These are phyloP conservation scores for Stenocarpella maydis DNA, from an alignment of 2,329 filamentous ascomycete species.

Conservation along the genomic window DNA sequence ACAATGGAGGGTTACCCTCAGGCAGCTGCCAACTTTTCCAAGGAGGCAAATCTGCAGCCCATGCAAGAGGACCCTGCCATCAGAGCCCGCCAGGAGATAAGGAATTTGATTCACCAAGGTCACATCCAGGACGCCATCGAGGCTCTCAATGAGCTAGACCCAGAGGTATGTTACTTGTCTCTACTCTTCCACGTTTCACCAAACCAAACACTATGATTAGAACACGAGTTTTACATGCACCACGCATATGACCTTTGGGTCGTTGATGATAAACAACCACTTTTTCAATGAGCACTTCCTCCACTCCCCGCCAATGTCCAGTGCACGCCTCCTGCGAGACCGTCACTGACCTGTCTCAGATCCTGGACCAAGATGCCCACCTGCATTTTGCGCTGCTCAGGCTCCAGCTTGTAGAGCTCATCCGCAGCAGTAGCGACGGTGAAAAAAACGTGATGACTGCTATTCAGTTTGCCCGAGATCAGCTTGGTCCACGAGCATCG, in stretches of 20 bases:
- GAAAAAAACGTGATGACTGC: constrained; percentile 75
- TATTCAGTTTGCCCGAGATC: constrained; percentile 84
- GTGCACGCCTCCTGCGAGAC: constrained; percentile 43
- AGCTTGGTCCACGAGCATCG: constrained; percentile 87
- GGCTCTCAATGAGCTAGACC: constrained; percentile 86
- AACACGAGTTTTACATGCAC: constrained; percentile 93
- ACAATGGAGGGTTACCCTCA: constrained; percentile 94
- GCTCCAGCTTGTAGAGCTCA: constrained; percentile 92
- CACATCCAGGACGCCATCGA: constrained; percentile 87
- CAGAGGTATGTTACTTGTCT: constrained; percentile 69
- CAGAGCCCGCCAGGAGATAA: constrained; percentile 80
- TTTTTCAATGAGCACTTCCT: constrained; percentile 71
- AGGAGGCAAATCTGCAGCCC: constrained; percentile 86
- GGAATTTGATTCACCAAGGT: constrained; percentile 84
- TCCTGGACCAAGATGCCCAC: constrained; percentile 82
- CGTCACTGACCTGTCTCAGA: constrained; percentile 60
- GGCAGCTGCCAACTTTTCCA: constrained; percentile 91
- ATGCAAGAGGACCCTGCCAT: constrained; percentile 78
- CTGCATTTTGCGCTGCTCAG: constrained; percentile 91
- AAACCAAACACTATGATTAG: constrained; percentile 82
- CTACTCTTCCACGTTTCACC: constrained; percentile 7
- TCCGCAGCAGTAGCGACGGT: constrained; percentile 76
- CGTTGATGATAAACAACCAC: constrained; percentile 89
- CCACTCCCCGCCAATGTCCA: constrained; percentile 40
- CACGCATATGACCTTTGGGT: constrained; percentile 93